Evolutionary conservation across 805 yeast genomes (phyloP), one percentile per base, ranked within the genome.

Genomic region (Zygosaccharomyces gambellarensis): DNA sequence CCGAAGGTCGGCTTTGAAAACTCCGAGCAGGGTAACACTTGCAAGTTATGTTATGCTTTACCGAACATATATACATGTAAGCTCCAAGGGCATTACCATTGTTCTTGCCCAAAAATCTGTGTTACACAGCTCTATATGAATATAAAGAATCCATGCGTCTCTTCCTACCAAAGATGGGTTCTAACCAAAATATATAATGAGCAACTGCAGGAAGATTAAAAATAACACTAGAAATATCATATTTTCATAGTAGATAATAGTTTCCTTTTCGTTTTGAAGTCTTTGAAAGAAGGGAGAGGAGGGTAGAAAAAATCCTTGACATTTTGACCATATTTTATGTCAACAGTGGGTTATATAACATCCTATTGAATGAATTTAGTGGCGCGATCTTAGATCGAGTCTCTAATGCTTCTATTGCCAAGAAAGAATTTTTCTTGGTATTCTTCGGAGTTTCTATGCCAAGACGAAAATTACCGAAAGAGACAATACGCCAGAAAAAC

Each of bases 1-100:
- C 45, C 45, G 45, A 42, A 23, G 23, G 28, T 42, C 45, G 45
- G 45, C 45, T 30, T 42, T 42, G 28, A 42, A 27, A 30, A 25
- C 38, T 1, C 9, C n/a, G 11, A 6, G 21, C 14, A 9, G 23
- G 44, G 36, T 29, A 41, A 42, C 25, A 30, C 32, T 8, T 25
- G 9, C 6, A 8, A 25, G 28, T 8, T 5, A 25, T 25, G 6
- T 25, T 8, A 25, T 25, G 9, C 28, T 25, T 25, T 8, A 25
- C 9, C 1, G 9, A 25, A 25, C 9, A 2, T 25, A 25, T 25
- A 25, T 25, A 25, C 9, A 25, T 25, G 9, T 25, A 25, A 17
- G 17, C 17, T 17, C 17, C 17, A 17, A 17, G 17, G 17, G 17
- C 17, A 17, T 17, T 17, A 17, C 2, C 17, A 2, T 17, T 17